Conservation (phyloP, 305 asterid genomes). For the Solanum aculeatissimum region DNA sequence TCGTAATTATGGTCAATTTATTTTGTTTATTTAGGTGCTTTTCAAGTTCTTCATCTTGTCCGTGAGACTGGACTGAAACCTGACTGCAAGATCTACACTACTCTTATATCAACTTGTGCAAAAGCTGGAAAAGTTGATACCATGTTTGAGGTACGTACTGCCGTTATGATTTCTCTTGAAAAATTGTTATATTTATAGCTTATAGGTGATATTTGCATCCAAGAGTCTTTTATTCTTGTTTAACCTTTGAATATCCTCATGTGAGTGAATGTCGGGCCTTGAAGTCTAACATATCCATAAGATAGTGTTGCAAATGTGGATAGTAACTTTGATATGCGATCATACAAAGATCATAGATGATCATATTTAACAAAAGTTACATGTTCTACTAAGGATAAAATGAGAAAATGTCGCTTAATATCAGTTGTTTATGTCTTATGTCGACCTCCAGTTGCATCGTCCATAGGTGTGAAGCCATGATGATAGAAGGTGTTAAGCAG, state of each 20-base stretch:
- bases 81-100: conserved; percentile 96
- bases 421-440: neutral
- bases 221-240: neutral
- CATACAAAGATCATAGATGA: neutral
- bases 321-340: neutral
- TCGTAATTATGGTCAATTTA: conserved; percentile 5
- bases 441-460: neutral
- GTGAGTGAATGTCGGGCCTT: neutral
- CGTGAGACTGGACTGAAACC: conserved; percentile 55
- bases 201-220: neutral
- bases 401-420: neutral
- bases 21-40: conserved; percentile 56
- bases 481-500: neutral
- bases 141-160: conserved; percentile 68
- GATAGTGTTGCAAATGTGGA: neutral
- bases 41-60: conserved; percentile 60
- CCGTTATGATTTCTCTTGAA: neutral
- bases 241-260: neutral
- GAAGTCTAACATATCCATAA: neutral
- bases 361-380: neutral
- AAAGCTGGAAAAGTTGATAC: conserved; percentile 92
- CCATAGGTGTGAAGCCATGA: neutral
- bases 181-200: neutral
- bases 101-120: conserved; percentile 92
- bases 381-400: neutral